Evolutionary conservation across 768 basidiomycete species (phyloP), one percentile per base, ranked within the genome.

Genomic region (Flagelloscypha sp.): DNA sequence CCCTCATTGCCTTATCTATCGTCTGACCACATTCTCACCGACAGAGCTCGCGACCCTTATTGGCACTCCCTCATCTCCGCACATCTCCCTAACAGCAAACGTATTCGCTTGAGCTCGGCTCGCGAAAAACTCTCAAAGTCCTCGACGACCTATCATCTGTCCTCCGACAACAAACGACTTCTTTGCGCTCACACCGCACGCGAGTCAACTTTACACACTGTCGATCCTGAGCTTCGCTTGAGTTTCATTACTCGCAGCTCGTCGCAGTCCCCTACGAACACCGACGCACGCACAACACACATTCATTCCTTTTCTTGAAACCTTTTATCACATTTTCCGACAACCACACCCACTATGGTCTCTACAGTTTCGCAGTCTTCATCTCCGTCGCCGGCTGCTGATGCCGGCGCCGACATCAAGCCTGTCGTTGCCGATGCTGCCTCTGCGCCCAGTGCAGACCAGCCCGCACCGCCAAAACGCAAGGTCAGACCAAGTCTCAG

Each of bases 31-130:
- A 30, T 37, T 21, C 27, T 24, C 19, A 22, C 41, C 35, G 23
- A 25, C 51, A 85, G 80, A 74, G 73, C 85, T 88, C 84, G 84
- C 84, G 84, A 88, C 85, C 85, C 86, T 88, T 87, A 79, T 70
- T 82, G 83, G 81, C 78, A 70, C 61, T 60, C 47, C 42, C 38
- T 45, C 45, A 41, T 44, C 56, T 44, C 46, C 47, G 48, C 52
- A 42, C 47, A 44, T 38, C 18, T 47, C 49, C 56, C 57, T 56
- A 58, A 60, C 55, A 53, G 58, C 52, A 54, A 48, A 58, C 51
- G 57, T 62, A 57, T 61, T 55, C 76, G 78, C 78, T 80, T 76
- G 78, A 81, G 82, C 72, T 55, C 64, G 55, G 72, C 79, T 81
- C 79, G 78, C 77, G 59, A 52, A 62, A 34, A 50, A 30, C 39